Conservation (phyloP, 1,284 basidiomycete genomes). For the Vanrija pseudolonga region DNA sequence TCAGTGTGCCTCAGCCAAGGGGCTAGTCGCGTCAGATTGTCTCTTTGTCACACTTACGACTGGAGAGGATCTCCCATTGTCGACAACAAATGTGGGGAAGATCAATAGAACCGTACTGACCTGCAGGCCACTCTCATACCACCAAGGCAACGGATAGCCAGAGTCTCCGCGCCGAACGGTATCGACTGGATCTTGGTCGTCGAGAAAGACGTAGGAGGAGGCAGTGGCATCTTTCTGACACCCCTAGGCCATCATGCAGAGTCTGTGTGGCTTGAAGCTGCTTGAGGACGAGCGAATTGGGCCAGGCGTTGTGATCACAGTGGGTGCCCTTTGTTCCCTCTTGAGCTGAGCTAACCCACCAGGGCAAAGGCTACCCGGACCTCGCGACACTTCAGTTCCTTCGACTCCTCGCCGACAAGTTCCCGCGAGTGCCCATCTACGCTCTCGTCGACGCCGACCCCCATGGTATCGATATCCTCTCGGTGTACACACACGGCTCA, state of each 20-base stretch:
- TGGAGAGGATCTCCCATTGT: constrained; percentile 55
- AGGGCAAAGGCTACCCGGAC: constrained; percentile 95
- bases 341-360: constrained; percentile 1
- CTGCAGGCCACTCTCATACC: constrained; percentile 70
- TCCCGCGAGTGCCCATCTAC: constrained; percentile 66
- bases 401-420: constrained; percentile 62
- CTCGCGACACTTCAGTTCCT: constrained; percentile 78
- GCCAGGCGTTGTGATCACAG: constrained; percentile 39
- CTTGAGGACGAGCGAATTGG: constrained; percentile 49
- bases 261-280: constrained; percentile 61
- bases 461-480: constrained; percentile 82
- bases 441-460: constrained; percentile 85
- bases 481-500: constrained; percentile 62
- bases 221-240: neutral
- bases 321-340: constrained; percentile 37
- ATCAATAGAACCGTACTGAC: neutral
- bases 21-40: constrained; percentile 67
- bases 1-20: constrained; percentile 81
- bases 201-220: constrained; percentile 73
- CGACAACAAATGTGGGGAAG: constrained; percentile 57
- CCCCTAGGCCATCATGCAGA: constrained; percentile 78
- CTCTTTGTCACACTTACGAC: constrained; percentile 59
- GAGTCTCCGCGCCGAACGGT: constrained; percentile 56
- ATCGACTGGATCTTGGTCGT: constrained; percentile 76
- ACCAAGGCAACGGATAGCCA: constrained; percentile 63